Percentiles rank a stretch among this genome's conserved stretches.
phyloP scores from a whole-genome alignment of 2,329 filamentous ascomycete genomes.

The Dissoconium aciculare region DNA sequence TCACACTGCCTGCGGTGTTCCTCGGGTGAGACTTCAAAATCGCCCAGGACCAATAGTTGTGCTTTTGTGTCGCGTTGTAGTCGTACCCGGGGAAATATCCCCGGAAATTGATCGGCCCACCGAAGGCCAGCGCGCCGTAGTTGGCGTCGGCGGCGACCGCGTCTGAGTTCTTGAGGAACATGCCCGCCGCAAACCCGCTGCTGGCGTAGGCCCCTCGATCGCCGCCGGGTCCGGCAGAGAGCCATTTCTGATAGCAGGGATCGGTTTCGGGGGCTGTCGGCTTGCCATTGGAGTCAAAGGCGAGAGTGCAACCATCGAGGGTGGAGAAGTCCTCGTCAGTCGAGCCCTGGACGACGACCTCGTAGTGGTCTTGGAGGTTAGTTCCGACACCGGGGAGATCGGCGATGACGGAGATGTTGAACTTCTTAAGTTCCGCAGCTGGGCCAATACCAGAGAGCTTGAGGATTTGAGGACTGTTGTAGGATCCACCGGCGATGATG shows the following conservation, averaged over 20 bases:
- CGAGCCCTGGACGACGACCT: constrained; percentile 32
- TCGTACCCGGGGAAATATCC: constrained; percentile 42
- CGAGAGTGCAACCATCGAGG: constrained; percentile 26
- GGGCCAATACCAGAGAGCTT: constrained; percentile 40
- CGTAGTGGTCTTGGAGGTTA: constrained; percentile 27
- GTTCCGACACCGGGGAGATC: constrained; percentile 39
- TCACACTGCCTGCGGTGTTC: constrained; percentile 46
- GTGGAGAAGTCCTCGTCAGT: constrained; percentile 19
- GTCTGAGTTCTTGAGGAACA: constrained; percentile 26
- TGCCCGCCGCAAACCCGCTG: constrained; percentile 39
- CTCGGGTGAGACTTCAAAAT: constrained; percentile 50
- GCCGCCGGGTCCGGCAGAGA: constrained; percentile 18
- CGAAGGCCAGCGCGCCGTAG: constrained; percentile 31
- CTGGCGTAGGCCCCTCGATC: constrained; percentile 31
- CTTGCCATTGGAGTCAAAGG: constrained; percentile 3
- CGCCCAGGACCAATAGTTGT: constrained; percentile 33
- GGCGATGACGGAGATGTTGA: constrained; percentile 31
- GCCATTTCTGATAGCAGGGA: constrained; percentile 29
- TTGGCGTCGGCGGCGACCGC: constrained; percentile 9
- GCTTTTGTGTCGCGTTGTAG: constrained; percentile 28
- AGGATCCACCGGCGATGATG: constrained; percentile 32
- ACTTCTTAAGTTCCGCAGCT: constrained; percentile 24
- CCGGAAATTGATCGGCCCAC: constrained; percentile 38
- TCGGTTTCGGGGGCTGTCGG: constrained; percentile 4
- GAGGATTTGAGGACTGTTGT: constrained; percentile 39